Evolutionary conservation across 306 rosid species (phyloP).

Genomic region (Cercis canadensis): DNA sequence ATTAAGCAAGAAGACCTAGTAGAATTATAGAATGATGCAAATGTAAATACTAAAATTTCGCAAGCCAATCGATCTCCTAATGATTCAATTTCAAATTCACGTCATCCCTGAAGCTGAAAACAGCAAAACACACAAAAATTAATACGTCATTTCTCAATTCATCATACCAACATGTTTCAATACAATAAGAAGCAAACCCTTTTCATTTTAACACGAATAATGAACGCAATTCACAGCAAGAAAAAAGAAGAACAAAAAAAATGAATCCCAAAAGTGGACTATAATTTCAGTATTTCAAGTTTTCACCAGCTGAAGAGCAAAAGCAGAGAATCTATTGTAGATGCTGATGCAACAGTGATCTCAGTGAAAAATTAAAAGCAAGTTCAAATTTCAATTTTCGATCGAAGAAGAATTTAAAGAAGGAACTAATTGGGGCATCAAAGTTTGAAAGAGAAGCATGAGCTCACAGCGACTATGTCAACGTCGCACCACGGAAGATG

Average conservation of each 20-base stretch:
- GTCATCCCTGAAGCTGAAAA: background rate
- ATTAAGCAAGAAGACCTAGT: too few species aligned
- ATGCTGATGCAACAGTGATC: background rate
- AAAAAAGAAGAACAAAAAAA: too few species aligned
- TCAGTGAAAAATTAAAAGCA: background rate
- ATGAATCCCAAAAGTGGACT: too few species aligned
- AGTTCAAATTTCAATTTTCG: background rate
- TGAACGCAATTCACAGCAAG: too few species aligned
- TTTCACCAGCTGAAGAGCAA: too few species aligned
- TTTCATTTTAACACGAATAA: background rate
- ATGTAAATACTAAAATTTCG: too few species aligned
- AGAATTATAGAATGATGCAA: too few species aligned
- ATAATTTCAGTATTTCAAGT: too few species aligned
- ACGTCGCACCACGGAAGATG: slow-evolving; percentile 77
- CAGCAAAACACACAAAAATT: background rate
- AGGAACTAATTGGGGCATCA: background rate
- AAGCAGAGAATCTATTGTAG: background rate
- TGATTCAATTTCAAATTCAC: background rate
- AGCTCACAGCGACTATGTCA: slow-evolving; percentile 66
- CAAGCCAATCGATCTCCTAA: too few species aligned
- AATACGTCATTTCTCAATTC: background rate
- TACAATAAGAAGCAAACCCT: background rate
- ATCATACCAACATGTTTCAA: background rate
- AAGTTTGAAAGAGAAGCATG: background rate
- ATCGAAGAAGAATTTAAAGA: background rate